Base-by-base conservation (phyloP, 768 basidiomycete genomes). In the Tricholoma bakamatsutake region DNA sequence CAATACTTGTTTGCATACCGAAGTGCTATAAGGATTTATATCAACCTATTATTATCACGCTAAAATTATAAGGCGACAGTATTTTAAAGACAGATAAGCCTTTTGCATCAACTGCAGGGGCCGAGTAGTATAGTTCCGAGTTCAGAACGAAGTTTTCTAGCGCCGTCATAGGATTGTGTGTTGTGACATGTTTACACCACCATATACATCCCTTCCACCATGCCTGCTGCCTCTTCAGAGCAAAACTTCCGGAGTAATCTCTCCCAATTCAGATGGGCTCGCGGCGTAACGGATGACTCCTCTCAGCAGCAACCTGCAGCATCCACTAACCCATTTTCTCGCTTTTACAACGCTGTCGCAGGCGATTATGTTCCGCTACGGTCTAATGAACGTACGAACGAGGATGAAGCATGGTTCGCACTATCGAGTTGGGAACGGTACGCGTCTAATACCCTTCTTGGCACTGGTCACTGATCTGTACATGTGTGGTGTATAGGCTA, bases 381-480 rank as follows among this genome's bases (percentile, higher is more conserved):
- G 39, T 89, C 88, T 2, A 82, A 67, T 58, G 92, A 93, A 61
- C 79, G 83, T 43, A 87, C 88, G 30, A 93, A 93, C 69, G 95
- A 99, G 68, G 96, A 98, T 62, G 93, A 98, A 66, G 95, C 96
- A 2, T 96, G 88, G 80, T 92, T 97, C 71, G 88, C 90, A 42
- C 73, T 95, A 37, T 88, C 88, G 52, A 79, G 94, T 71, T 98
- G 96, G 96, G 96, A 98, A 68, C 80, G 95, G 88, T 88, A 66
- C 60, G 74, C 28, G 3, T 64, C 3, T 12, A 17, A 27, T 55
- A 10, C 0, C 18, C 9, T 46, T 12, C 12, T n/a, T 9, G 17
- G 17, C 10, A 12, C 18, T 10, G 24, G 21, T 6, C 13, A 15
- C 5, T 12, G 4, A 34, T 28, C 15, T 31, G 11, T 46, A 0